Evolutionary conservation across 495 filamentous ascomycete species (phyloP).

Genomic region (Hapsidospora chrysogenum): DNA sequence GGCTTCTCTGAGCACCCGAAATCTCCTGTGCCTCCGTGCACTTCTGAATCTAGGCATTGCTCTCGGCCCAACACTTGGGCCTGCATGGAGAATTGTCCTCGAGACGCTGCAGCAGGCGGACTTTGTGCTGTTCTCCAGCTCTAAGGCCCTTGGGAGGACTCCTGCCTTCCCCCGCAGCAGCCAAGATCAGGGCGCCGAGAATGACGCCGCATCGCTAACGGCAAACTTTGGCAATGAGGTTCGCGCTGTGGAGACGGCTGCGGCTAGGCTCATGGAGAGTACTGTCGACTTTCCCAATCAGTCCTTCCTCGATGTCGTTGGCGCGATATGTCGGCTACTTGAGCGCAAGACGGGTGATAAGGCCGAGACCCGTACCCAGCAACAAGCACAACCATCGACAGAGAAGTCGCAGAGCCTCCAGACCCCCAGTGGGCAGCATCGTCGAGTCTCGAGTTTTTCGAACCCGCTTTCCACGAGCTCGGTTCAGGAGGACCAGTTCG

Average conservation of each 20-base stretch:
- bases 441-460: slow-evolving; percentile 40
- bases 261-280: slow-evolving; percentile 73
- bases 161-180: slow-evolving; percentile 14
- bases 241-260: slow-evolving; percentile 76
- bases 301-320: slow-evolving; percentile 62
- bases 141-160: slow-evolving; percentile 28
- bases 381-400: too few species aligned
- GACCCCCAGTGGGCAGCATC: slow-evolving; percentile 16
- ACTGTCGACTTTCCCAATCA: slow-evolving; percentile 73
- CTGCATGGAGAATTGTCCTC: slow-evolving; percentile 76
- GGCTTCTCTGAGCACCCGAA: slow-evolving; percentile 63
- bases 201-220: slow-evolving; percentile 30
- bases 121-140: slow-evolving; percentile 52
- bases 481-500: slow-evolving; percentile 55
- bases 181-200: slow-evolving; percentile 21
- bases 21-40: slow-evolving; percentile 77
- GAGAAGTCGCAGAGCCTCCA: slow-evolving; percentile 6
- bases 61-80: slow-evolving; percentile 68
- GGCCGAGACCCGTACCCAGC: too few species aligned
- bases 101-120: slow-evolving; percentile 87
- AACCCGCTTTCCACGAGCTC: slow-evolving; percentile 32
- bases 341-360: slow-evolving; percentile 1
- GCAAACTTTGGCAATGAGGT: slow-evolving; percentile 62
- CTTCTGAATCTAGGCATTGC: slow-evolving; percentile 90
- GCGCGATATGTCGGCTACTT: slow-evolving; percentile 53